These are phyloP conservation scores for Calycina marina DNA, from an alignment of 2,329 filamentous ascomycete genomes.

Conservation along the genomic window DNA sequence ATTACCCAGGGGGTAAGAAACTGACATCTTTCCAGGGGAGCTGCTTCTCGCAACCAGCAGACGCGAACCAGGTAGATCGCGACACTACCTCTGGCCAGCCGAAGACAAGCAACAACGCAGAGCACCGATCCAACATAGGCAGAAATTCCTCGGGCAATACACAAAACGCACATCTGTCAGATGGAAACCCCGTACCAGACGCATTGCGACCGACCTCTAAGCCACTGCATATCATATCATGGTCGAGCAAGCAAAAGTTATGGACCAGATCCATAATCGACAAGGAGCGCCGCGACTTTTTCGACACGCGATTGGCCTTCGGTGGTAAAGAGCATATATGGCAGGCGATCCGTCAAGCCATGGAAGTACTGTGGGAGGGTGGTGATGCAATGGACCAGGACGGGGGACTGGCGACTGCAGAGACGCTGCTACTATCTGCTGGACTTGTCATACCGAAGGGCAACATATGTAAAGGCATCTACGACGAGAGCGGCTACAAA, in stretches of 20 bases:
- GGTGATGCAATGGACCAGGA: constrained; percentile 26
- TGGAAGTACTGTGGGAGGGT: constrained; percentile 48
- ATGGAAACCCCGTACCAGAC: too few species aligned
- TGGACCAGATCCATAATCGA: constrained; percentile 61
- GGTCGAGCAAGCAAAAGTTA: constrained; percentile 44
- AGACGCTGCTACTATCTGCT: constrained; percentile 65
- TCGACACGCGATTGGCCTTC: constrained; percentile 76
- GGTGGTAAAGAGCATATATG: constrained; percentile 68
- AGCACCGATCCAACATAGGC: too few species aligned
- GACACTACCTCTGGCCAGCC: too few species aligned
- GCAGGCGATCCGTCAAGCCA: constrained; percentile 55
- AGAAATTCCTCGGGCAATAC: too few species aligned
- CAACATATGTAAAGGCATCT: constrained; percentile 52
- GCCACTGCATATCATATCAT: constrained; percentile 22
- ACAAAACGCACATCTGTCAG: too few species aligned
- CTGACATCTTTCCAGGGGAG: too few species aligned
- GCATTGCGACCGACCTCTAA: too few species aligned
- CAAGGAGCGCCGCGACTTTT: constrained; percentile 67
- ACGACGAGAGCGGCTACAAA: constrained; percentile 55
- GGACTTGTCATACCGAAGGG: constrained; percentile 64
- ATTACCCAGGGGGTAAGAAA: too few species aligned
- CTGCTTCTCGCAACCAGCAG: too few species aligned
- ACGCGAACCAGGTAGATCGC: too few species aligned
- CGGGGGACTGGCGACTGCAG: constrained; percentile 46
- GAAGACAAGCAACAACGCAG: too few species aligned